Percentiles rank a stretch among this genome's conserved stretches.
Conservation (phyloP, 768 basidiomycete genomes). For the Imleria badia region DNA sequence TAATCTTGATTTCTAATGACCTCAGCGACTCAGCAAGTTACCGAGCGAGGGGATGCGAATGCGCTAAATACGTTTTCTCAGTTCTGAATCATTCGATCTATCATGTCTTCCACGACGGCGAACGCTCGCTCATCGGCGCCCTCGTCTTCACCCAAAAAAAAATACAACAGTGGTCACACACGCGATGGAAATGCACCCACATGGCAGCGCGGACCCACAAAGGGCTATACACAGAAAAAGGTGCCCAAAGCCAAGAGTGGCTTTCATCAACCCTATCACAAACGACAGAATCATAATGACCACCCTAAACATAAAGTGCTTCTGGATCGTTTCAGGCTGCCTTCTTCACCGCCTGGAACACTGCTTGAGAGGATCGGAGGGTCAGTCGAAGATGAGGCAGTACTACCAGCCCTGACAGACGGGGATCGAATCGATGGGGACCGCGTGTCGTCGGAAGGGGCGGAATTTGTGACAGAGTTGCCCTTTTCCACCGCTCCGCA, state of each 20-base stretch:
- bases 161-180: neutral
- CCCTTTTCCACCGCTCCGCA: slow-evolving; percentile 6
- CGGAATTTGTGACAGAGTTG: neutral
- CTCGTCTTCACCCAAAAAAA: neutral
- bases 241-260: slow-evolving; percentile 5
- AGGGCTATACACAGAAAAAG: neutral
- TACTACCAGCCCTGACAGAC: neutral
- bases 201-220: slow-evolving; percentile 1
- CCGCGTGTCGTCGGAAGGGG: neutral
- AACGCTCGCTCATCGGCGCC: neutral
- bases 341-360: slow-evolving; percentile 6
- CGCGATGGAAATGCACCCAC: neutral
- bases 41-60: neutral
- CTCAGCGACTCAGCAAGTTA: neutral
- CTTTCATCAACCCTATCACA: neutral
- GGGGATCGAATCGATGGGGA: slow-evolving; percentile 11
- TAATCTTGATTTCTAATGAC: slow-evolving; percentile 8
- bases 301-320: slow-evolving; percentile 1
- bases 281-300: slow-evolving; percentile 1
- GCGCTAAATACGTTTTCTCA: neutral
- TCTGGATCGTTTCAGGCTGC: slow-evolving; percentile 17
- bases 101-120: neutral
- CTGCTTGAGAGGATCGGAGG: slow-evolving; percentile 24
- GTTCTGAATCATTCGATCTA: neutral
- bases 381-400: neutral